Percentiles rank a stretch among this genome's conserved stretches.
Conservation (phyloP, 345 rosid species). For the Rhodomyrtus tomentosa region DNA sequence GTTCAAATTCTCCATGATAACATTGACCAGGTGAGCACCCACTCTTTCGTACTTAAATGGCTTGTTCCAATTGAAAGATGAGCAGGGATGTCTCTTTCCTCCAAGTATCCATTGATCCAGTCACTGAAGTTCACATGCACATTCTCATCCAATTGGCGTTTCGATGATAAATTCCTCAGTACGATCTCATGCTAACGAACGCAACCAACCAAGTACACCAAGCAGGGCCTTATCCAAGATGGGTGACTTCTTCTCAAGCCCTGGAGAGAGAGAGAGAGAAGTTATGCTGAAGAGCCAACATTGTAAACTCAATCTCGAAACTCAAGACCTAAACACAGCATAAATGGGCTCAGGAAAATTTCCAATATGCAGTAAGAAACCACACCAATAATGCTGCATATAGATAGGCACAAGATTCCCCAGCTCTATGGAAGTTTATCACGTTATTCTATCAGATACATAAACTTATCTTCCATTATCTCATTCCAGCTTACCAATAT, state of each 20-base stretch:
- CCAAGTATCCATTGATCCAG: too few species aligned
- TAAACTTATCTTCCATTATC: background rate
- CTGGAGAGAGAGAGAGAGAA: constrained; percentile 4
- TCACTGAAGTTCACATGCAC: too few species aligned
- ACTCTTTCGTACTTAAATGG: too few species aligned
- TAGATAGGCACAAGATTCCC: background rate
- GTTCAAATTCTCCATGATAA: too few species aligned
- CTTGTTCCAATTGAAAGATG: too few species aligned
- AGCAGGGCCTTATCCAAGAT: constrained; percentile 65
- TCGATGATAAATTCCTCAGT: too few species aligned
- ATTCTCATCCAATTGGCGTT: background rate
- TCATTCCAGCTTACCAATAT: constrained; percentile 46
- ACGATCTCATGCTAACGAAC: constrained; percentile 51
- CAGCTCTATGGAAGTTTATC: background rate
- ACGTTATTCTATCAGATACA: background rate
- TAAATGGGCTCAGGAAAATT: background rate
- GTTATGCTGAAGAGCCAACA: background rate
- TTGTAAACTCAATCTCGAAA: background rate
- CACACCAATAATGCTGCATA: background rate
- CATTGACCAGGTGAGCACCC: too few species aligned
- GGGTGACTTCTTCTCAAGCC: constrained; percentile 72
- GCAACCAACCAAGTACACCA: constrained; percentile 59
- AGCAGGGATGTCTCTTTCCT: too few species aligned
- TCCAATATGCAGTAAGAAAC: background rate
- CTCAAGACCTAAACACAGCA: background rate